Base-by-base conservation (phyloP, 2,329 filamentous ascomycete genomes). In the Trichoderma lentiforme region DNA sequence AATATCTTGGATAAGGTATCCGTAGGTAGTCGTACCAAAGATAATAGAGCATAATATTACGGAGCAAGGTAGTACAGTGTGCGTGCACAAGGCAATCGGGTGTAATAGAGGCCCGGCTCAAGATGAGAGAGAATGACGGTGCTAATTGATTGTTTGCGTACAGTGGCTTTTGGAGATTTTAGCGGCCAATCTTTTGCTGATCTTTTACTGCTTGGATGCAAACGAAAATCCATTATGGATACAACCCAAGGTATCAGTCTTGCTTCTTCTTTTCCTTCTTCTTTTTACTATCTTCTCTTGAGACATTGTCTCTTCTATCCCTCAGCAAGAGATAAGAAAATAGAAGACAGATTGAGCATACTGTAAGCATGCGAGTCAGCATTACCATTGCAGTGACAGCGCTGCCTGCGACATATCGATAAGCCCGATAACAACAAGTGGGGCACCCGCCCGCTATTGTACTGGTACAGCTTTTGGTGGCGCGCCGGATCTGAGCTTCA, bases 401-500 rank as follows among this genome's bases (percentile, higher is more conserved):
- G 30, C 32, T 47, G 32, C 34, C 26, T 30, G 12, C 18, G 43
- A 9, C 14, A 26, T 69, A 69, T 69, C 66, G 66, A 53, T 69
- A 57, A 32, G 57, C 57, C n/a, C n/a, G 57, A 60, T 32, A 56
- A 69, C 47, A 36, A 53, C 66, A 47, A 47, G 56, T 61, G 56
- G 66, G 21, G 56, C 63, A 15, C 6, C 47, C 26, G 30, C 51
- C 64, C 64, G 36, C 39, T 51, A 39, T 6, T 36, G 14, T 3
- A 7, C 32, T 34, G 6, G 15, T 39, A 24, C 66, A 51, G 66
- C 66, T 69, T 39, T 34, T 51, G 65, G 65, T 60, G 53, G 65
- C 53, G 63, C 63, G 65, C 56, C 56, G 34, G 24, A 61, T 69
- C 66, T 51, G 66, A 69, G 66, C 66, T 69, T 66, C 63, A 57